These are phyloP conservation scores for Rhododendron griersonianum DNA, from an alignment of 148 eudicot genomes.

Conservation along the genomic window DNA sequence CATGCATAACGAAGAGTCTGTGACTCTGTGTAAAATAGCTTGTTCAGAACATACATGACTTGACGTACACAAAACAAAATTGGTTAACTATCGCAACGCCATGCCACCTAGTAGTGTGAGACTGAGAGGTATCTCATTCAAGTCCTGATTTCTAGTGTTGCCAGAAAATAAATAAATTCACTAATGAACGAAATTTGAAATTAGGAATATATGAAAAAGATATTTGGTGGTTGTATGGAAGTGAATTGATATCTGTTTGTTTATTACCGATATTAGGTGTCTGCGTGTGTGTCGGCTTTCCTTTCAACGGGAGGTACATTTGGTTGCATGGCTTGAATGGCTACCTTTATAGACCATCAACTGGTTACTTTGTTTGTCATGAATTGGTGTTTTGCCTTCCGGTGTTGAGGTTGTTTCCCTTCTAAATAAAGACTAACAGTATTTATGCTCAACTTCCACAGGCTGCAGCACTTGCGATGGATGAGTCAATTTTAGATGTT, in stretches of 20 bases:
- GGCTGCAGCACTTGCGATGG: slow-evolving; percentile 93
- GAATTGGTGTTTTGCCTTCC: background rate
- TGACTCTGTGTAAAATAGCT: background rate
- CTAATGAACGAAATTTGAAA: background rate
- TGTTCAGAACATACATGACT: background rate
- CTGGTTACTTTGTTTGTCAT: background rate
- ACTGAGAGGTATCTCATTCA: background rate
- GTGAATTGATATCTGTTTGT: background rate
- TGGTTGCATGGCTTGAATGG: background rate
- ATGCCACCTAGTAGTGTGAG: background rate
- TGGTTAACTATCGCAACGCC: background rate
- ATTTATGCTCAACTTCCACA: slow-evolving; percentile 23
- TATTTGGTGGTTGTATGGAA: background rate
- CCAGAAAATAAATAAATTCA: background rate
- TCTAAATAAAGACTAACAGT: slow-evolving; percentile 3
- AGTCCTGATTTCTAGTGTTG: background rate
- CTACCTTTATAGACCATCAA: background rate
- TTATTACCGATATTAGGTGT: background rate
- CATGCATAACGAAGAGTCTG: background rate
- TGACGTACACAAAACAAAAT: too few species aligned
- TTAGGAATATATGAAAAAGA: background rate
- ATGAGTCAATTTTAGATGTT: slow-evolving; percentile 89
- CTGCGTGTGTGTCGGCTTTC: background rate
- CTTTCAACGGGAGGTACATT: background rate
- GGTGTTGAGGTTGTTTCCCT: background rate